Base-by-base conservation (phyloP, 148 eudicot genomes). In the Rhododendron ferrugineum region DNA sequence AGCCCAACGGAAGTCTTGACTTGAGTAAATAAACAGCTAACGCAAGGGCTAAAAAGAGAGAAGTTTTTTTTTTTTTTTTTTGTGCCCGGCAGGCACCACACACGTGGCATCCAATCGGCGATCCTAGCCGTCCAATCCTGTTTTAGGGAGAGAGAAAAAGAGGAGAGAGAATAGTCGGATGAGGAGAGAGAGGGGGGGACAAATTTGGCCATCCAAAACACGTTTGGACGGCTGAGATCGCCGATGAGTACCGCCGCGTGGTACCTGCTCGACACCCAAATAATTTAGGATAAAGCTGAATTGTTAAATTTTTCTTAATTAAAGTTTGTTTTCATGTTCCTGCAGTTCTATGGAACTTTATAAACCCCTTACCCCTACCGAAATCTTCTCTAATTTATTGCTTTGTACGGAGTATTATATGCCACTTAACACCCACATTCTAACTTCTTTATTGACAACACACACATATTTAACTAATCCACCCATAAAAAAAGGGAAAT, bases 81-180 rank as follows among this genome's bases (percentile, higher is more conserved):
- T n/a, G 7, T 6, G 42, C 1, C 42, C 1, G 42, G 7, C 42
- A 1, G 42, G 1, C 6, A 40, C 42, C 42, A 40, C 42, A 5
- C 42, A 40, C 42, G 7, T 40, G 0, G 1, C 6, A 40, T 0
- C 6, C 42, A 40, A 1, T 40, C 0, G 1, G 42, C 1, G 0
- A 5, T 40, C 1, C 0, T 40, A 40, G 0, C 1, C 42, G 1
- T 40, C 1, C 0, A 0, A 40, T 5, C 7, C 0, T 5, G 44
- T 5, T 40, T 40, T 40, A n/a, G n/a, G n/a, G n/a, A 40, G 2
- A 47, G 6, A 40, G 0, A 40, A 40, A 40, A 40, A 40, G 7
- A 40, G 6, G 44, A 40, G 44, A 37, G 42, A 40, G 44, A 40
- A 8, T 40, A 8, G 6, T 40, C 44, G 8, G 44, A 8, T 6